phyloP scores from a whole-genome alignment of 176 grass and related monocot genomes.

The Puya raimondii region DNA sequence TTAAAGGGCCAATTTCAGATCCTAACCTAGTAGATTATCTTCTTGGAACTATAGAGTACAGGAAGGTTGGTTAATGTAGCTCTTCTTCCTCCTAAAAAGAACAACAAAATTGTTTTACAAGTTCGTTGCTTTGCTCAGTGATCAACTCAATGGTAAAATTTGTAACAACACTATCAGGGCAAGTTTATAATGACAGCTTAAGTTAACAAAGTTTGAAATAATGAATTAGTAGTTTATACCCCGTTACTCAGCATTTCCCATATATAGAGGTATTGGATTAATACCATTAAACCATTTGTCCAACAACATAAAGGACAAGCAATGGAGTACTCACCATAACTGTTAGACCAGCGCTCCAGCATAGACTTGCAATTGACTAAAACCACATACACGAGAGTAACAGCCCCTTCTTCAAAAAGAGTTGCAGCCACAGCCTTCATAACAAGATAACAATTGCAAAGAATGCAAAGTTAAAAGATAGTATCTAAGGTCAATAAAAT shows the following conservation, averaged over 20 bases:
- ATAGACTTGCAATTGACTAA: conserved; percentile 90
- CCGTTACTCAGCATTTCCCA: neutral
- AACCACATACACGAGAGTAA: conserved; percentile 86
- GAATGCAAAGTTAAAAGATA: conserved; percentile 1
- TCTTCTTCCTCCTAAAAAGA: too few relatives aligned
- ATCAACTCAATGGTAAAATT: too few relatives aligned
- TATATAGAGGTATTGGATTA: neutral
- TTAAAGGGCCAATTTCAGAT: too few relatives aligned
- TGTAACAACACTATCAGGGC: too few relatives aligned
- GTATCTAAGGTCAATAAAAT: neutral
- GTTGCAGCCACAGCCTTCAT: conserved; percentile 66
- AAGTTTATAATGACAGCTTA: too few relatives aligned
- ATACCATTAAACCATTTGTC: neutral
- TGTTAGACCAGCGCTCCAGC: conserved; percentile 92
- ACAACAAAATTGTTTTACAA: too few relatives aligned
- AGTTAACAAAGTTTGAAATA: too few relatives aligned
- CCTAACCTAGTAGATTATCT: too few relatives aligned
- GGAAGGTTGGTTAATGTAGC: too few relatives aligned
- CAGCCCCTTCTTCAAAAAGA: conserved; percentile 95
- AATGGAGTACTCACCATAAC: conserved; percentile 51
- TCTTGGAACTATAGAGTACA: too few relatives aligned
- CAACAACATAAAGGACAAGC: conserved; percentile 4
- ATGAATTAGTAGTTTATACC: neutral
- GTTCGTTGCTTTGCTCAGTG: too few relatives aligned
- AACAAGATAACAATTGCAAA: conserved; percentile 12